A percentile compares a stretch with the other conserved stretches of the same genome.
Evolutionary conservation across 352 stramenopile species (phyloP).

Genomic region (Phytophthora capsici): DNA sequence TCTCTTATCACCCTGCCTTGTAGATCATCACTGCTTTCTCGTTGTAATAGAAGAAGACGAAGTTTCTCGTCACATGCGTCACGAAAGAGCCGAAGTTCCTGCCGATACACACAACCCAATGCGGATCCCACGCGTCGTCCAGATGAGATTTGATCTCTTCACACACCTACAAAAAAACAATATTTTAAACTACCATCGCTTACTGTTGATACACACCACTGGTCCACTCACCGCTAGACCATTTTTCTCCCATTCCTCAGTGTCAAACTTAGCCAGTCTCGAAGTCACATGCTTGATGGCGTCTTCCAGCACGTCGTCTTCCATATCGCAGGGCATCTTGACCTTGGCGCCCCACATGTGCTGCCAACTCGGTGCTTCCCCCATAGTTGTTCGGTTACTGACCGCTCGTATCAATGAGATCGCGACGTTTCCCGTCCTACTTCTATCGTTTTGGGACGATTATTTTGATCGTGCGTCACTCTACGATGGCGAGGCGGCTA

Average conservation of each 20-base stretch:
- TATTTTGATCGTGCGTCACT: not conserved
- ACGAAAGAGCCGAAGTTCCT: conserved; percentile 94
- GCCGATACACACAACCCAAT: conserved; percentile 90
- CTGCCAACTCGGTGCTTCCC: conserved; percentile 82
- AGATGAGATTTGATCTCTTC: conserved; percentile 84
- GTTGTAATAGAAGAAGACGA: conserved; percentile 93
- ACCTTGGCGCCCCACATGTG: conserved; percentile 90
- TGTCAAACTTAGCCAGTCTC: conserved; percentile 69
- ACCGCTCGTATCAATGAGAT: conserved; percentile 12
- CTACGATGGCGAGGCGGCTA: conserved; percentile 21
- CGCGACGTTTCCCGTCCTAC: conserved; percentile 28
- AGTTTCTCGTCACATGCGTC: conserved; percentile 92
- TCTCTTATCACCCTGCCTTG: conserved; percentile 66
- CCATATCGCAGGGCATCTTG: conserved; percentile 90
- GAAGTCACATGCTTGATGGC: conserved; percentile 79
- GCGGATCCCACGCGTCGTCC: conserved; percentile 77
- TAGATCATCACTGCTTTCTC: conserved; percentile 89
- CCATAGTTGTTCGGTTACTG: conserved; percentile 40
- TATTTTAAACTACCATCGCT: not conserved
- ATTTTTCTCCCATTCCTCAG: conserved; percentile 88
- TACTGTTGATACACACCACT: not conserved
- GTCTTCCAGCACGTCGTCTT: conserved; percentile 89
- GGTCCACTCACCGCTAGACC: conserved; percentile 54
- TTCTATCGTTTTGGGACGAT: conserved; percentile 27
- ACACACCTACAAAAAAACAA: conserved; percentile 51